Evolutionary conservation across 2,329 filamentous ascomycete species (phyloP).

Genomic region (Akanthomyces dipterigenus): DNA sequence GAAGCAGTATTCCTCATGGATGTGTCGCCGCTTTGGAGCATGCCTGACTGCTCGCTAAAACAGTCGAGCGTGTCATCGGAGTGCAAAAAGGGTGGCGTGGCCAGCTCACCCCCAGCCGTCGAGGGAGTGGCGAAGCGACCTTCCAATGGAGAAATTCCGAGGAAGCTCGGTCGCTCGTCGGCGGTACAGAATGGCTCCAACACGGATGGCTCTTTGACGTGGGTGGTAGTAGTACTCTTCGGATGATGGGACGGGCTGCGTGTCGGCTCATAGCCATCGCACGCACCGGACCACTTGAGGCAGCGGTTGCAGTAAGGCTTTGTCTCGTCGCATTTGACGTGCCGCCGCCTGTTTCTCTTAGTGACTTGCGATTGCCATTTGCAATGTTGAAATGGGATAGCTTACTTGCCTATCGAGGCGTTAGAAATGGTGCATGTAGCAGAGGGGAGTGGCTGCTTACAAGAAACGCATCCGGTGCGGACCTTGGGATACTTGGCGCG

Average conservation of each 20-base stretch:
- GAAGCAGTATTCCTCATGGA: neutral
- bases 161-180: neutral
- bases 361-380: neutral
- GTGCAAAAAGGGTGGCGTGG: slow-evolving; percentile 2
- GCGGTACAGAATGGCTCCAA: neutral
- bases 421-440: neutral
- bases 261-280: slow-evolving; percentile 23
- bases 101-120: slow-evolving; percentile 1
- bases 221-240: neutral
- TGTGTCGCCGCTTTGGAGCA: neutral
- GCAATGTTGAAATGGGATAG: neutral
- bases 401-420: slow-evolving; percentile 22
- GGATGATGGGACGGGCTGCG: neutral
- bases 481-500: slow-evolving; percentile 27
- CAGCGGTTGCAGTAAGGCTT: slow-evolving; percentile 29
- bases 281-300: slow-evolving; percentile 29
- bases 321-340: slow-evolving; percentile 30
- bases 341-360: slow-evolving; percentile 21
- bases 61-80: neutral
- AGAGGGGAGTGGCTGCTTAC: slow-evolving; percentile 18
- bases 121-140: slow-evolving; percentile 9
- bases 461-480: slow-evolving; percentile 25
- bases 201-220: neutral
- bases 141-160: neutral
- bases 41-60: neutral